These are phyloP conservation scores for Suhomyces choctaworum DNA, from an alignment of 1,139 yeast genomes.

Conservation along the genomic window DNA sequence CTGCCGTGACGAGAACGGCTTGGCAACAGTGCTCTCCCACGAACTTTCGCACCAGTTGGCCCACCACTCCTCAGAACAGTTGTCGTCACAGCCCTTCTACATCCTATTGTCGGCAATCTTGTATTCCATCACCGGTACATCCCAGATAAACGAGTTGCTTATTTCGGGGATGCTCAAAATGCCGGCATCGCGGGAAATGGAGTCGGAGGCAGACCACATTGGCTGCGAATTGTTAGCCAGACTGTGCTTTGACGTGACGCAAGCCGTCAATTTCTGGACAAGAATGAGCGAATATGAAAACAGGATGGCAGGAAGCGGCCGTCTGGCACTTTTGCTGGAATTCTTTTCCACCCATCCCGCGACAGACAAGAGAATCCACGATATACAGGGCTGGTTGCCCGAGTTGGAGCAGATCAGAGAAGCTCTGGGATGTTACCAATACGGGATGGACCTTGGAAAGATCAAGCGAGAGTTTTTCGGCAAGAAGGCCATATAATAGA, in stretches of 20 bases:
- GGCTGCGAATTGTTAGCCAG: constrained; percentile 90
- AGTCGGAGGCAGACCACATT: constrained; percentile 91
- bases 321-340: constrained; percentile 41
- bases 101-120: constrained; percentile 51
- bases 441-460: constrained; percentile 23
- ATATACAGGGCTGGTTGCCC: constrained; percentile 73
- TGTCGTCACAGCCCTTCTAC: constrained; percentile 59
- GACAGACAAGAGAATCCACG: constrained; percentile 66
- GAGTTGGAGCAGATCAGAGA: constrained; percentile 54
- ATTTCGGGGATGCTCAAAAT: constrained; percentile 62
- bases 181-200: constrained; percentile 93
- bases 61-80: constrained; percentile 82
- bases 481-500: too few relatives aligned
- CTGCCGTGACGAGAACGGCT: constrained; percentile 80
- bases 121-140: constrained; percentile 33
- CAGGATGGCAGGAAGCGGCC: constrained; percentile 24
- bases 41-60: constrained; percentile 94
- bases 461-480: constrained; percentile 6
- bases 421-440: constrained; percentile 32
- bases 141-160: constrained; percentile 51
- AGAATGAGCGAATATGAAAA: constrained; percentile 70
- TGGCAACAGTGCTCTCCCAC: constrained; percentile 91
- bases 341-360: constrained; percentile 90
- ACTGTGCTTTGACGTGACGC: constrained; percentile 79
- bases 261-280: constrained; percentile 76